Evolutionary conservation across 768 basidiomycete genomes (phyloP), one percentile per base, ranked within the genome.

Genomic region (Lentinula lateritia): DNA sequence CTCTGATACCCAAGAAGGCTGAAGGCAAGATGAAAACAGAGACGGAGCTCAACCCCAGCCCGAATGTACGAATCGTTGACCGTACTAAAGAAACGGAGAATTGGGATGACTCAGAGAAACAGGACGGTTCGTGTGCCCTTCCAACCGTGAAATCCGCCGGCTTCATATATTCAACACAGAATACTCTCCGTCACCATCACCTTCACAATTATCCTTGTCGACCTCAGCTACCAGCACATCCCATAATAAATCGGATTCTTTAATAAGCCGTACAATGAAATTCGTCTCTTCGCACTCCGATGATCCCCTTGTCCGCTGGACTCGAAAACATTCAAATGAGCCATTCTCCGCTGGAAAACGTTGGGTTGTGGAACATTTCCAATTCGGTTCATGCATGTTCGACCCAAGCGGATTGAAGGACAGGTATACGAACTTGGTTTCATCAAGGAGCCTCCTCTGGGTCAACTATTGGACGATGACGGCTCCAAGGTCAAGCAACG

Each of bases 391-490:
- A 6, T 80, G 78, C 66, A 83, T 86, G 81, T 83, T 86, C 66
- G 84, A 86, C 63, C 82, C 83, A 0, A 66, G 66, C 6, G 81
- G 78, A 0, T 70, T 87, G 45, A 76, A 75, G 55, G 71, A 74
- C 5, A 79, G 85, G n/a, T 87, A 86, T 65, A 64, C 70, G 10
- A 69, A 64, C 12, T 71, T 87, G 16, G 78, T 81, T 6, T 69
- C 64, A 0, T 85, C 85, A 83, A 65, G 73, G 39, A 76, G 78
- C n/a, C 81, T 78, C 39, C 7, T 48, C 46, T 86, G 84, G 85
- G 70, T 83, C 10, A 85, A 85, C 68, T 86, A 83, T 64, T 87
- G 82, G 81, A 85, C 83, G n/a, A 73, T 77, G 55, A 83, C 83
- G 58, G 70, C 9, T 66, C 75, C 48, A 61, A 62, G 60, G 18